These are phyloP conservation scores for Aspergillus sergii DNA, from an alignment of 2,329 filamentous ascomycete species.

Conservation along the genomic window DNA sequence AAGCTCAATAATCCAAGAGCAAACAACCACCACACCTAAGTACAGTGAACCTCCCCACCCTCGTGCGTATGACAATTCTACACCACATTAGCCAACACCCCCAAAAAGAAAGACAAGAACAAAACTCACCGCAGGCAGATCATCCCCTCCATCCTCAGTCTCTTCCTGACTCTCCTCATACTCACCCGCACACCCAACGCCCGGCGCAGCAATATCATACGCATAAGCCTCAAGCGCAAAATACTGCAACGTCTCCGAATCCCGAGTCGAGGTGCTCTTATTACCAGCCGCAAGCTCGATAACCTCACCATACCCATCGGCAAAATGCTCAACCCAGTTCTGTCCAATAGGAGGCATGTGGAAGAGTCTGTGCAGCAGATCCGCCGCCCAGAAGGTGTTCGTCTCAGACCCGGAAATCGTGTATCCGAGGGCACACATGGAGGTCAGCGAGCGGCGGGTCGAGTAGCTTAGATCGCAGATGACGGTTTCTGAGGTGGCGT, in stretches of 20 bases:
- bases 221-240: slow-evolving; percentile 70
- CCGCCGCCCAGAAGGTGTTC: slow-evolving; percentile 67
- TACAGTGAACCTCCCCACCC: slow-evolving; percentile 45
- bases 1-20: neutral
- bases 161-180: slow-evolving; percentile 13
- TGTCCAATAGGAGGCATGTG: slow-evolving; percentile 66
- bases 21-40: slow-evolving; percentile 16
- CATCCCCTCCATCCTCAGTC: slow-evolving; percentile 12
- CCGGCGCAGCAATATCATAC: slow-evolving; percentile 65
- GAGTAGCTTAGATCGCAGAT: slow-evolving; percentile 67
- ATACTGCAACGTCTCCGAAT: slow-evolving; percentile 67
- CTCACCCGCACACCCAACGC: slow-evolving; percentile 61
- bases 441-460: slow-evolving; percentile 59
- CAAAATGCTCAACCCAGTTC: slow-evolving; percentile 63
- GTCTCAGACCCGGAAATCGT: slow-evolving; percentile 59
- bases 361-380: slow-evolving; percentile 67
- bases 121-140: slow-evolving; percentile 30
- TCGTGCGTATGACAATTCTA: slow-evolving; percentile 48
- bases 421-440: slow-evolving; percentile 66
- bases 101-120: slow-evolving; percentile 4
- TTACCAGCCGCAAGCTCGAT: slow-evolving; percentile 57
- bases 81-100: neutral
- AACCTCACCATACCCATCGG: slow-evolving; percentile 60
- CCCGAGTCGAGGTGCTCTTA: slow-evolving; percentile 53
- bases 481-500: slow-evolving; percentile 68